phyloP scores from a whole-genome alignment of 768 basidiomycete species.

The Agrocybe chaxingu region DNA sequence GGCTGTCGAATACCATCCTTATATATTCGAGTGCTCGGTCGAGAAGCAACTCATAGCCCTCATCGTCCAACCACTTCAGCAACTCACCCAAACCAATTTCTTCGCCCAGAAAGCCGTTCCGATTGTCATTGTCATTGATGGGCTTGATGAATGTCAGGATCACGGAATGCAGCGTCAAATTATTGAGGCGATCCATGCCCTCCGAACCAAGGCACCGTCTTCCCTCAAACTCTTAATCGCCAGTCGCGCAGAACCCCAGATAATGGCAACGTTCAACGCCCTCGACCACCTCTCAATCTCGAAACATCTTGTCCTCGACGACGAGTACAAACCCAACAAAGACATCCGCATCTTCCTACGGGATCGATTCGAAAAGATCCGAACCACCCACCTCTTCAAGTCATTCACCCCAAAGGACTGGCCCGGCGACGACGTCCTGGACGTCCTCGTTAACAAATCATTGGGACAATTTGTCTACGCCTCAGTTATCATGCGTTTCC shows the following conservation, averaged over 20 bases:
- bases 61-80: slow-evolving; percentile 5
- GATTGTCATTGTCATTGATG: slow-evolving; percentile 13
- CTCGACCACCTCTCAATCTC: background rate
- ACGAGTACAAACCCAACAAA: slow-evolving; percentile 2
- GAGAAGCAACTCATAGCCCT: slow-evolving; percentile 7
- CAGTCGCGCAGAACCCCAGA: slow-evolving; percentile 10
- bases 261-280: background rate
- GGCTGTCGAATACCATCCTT: slow-evolving; percentile 6
- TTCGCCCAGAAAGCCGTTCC: background rate
- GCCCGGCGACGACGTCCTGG: background rate
- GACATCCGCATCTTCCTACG: slow-evolving; percentile 3
- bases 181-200: background rate
- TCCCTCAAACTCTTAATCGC: slow-evolving; percentile 5
- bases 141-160: slow-evolving; percentile 16
- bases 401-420: background rate
- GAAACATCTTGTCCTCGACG: slow-evolving; percentile 1
- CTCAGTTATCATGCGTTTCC: background rate
- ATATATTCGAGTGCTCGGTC: background rate
- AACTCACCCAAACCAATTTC: background rate
- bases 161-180: slow-evolving; percentile 5
- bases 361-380: background rate
- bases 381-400: background rate
- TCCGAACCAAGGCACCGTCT: background rate
- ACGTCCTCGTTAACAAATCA: background rate
- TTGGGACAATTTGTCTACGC: slow-evolving; percentile 6